A percentile compares a stretch with the other conserved stretches of the same genome.
Evolutionary conservation across 1,139 yeast genomes (phyloP).

Genomic region (Diutina sp.): DNA sequence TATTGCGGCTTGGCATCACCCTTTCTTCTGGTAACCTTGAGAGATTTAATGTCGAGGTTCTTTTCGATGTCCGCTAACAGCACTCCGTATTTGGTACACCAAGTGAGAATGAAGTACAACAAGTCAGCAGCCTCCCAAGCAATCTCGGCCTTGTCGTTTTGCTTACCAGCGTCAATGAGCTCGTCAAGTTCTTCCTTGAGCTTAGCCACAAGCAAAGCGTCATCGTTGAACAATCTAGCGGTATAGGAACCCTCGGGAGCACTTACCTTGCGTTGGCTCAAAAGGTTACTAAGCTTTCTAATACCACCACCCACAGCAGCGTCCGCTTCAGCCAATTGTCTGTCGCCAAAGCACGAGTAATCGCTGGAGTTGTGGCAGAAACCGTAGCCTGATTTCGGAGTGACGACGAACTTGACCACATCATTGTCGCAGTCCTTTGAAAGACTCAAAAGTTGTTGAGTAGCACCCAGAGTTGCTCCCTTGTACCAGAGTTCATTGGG

Average conservation of each 20-base stretch:
- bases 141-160: conserved; percentile 38
- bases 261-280: conserved; percentile 35
- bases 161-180: conserved; percentile 68
- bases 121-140: conserved; percentile 98
- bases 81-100: conserved; percentile 75
- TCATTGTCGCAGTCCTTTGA: conserved; percentile 88
- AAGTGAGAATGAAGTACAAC: conserved; percentile 80
- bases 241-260: conserved; percentile 95
- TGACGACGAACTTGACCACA: conserved; percentile 75
- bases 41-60: conserved; percentile 71
- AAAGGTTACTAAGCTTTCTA: conserved; percentile 50
- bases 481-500: conserved; percentile 85
- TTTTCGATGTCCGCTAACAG: conserved; percentile 68
- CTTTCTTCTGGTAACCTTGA: conserved; percentile 82
- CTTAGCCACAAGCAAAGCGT: conserved; percentile 65
- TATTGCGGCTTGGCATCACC: conserved; percentile 91
- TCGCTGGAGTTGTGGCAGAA: conserved; percentile 80
- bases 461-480: conserved; percentile 92
- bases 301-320: conserved; percentile 50
- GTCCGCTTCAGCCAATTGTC: conserved; percentile 16
- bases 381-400: conserved; percentile 64
- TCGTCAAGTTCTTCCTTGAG: conserved; percentile 96
- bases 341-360: conserved; percentile 57
- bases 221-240: conserved; percentile 72
- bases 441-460: conserved; percentile 57